phyloP scores from a whole-genome alignment of 257 asterid genomes.

The Solanum sparsipilum region DNA sequence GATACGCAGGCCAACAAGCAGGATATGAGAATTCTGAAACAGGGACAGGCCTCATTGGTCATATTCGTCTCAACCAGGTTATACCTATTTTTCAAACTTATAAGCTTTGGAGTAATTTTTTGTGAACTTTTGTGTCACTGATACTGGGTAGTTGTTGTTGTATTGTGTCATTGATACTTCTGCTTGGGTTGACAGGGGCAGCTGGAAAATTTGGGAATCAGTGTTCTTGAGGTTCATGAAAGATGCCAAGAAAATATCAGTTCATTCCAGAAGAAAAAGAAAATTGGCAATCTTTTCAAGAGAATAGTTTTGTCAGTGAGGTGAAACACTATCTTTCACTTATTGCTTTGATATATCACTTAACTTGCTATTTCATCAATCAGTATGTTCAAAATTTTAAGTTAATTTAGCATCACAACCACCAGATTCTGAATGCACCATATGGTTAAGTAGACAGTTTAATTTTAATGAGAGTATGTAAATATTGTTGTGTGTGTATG shows the following conservation, averaged over 20 bases:
- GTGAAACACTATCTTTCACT: slow-evolving; percentile 15
- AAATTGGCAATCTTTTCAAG: slow-evolving; percentile 50
- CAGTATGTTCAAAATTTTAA: neutral
- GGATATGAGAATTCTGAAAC: slow-evolving; percentile 26
- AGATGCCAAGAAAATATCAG: slow-evolving; percentile 55
- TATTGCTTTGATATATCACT: neutral
- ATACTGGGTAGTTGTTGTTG: neutral
- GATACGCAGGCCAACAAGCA: slow-evolving; percentile 43
- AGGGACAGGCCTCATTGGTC: slow-evolving; percentile 72
- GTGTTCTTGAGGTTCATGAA: slow-evolving; percentile 43
- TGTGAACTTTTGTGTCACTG: slow-evolving; percentile 8
- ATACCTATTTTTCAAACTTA: neutral
- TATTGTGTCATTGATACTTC: neutral
- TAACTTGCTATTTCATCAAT: neutral
- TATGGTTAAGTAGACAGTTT: neutral
- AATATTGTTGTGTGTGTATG: neutral
- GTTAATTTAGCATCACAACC: neutral
- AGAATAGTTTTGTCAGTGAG: slow-evolving; percentile 48
- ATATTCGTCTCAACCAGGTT: slow-evolving; percentile 84
- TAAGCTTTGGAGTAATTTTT: slow-evolving; percentile 2
- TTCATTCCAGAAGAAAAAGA: slow-evolving; percentile 54
- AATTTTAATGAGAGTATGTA: neutral
- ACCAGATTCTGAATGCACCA: neutral
- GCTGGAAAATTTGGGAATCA: slow-evolving; percentile 36
- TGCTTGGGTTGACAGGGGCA: slow-evolving; percentile 38